Conservation (phyloP, 306 rosid genomes). For the Lathyrus tuberosus region DNA sequence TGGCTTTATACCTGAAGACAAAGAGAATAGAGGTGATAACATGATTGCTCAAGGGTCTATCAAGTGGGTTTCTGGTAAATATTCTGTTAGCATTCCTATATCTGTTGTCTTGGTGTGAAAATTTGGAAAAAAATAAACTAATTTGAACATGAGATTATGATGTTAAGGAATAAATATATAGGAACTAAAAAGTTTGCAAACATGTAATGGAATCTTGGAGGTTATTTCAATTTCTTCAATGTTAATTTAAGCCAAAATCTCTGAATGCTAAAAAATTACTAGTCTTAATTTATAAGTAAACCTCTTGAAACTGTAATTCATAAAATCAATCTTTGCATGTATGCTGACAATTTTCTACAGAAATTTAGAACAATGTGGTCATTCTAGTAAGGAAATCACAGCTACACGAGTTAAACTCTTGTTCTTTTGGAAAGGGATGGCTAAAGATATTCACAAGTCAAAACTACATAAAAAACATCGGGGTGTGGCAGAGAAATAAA, state of each 20-base stretch:
- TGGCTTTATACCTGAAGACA: constrained; percentile 38
- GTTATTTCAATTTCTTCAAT: neutral
- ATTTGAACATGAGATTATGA: neutral
- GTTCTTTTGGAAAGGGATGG: too few species aligned
- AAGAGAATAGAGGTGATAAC: constrained; percentile 9
- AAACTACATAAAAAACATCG: too few species aligned
- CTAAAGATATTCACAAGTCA: too few species aligned
- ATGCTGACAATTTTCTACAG: too few species aligned
- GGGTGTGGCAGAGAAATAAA: too few species aligned
- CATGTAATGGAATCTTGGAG: neutral
- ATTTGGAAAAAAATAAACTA: neutral
- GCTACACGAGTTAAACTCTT: too few species aligned
- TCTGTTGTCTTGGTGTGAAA: constrained; percentile 41
- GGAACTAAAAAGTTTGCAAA: neutral
- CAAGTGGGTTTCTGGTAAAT: constrained; percentile 51
- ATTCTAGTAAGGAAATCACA: too few species aligned
- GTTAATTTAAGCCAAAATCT: neutral
- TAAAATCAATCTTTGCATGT: too few species aligned
- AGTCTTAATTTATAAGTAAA: too few species aligned
- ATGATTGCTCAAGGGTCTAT: constrained; percentile 46
- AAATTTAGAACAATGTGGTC: too few species aligned
- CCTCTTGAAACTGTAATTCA: too few species aligned
- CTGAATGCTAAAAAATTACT: neutral
- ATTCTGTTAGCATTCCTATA: constrained; percentile 53
- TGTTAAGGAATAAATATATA: constrained; percentile 31